Conservation (phyloP, 2,329 filamentous ascomycete species). For the Thelonectria blattea region DNA sequence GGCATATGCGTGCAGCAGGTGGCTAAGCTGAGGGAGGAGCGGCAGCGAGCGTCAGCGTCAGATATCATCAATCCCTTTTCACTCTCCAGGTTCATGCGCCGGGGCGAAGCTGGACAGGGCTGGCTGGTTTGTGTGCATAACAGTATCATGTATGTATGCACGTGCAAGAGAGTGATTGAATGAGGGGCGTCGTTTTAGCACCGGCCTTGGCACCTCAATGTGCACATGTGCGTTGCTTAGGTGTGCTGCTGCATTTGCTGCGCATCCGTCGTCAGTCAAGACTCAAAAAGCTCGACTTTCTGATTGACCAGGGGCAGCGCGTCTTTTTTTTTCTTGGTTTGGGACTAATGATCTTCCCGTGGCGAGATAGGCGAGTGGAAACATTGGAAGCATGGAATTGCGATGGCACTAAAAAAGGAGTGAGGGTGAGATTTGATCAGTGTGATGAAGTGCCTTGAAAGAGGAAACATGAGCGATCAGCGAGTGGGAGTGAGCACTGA, state of each 20-base stretch:
- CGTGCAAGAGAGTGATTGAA: constrained; percentile 7
- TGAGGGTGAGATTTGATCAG: background rate
- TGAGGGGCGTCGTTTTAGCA: background rate
- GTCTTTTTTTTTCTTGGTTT: constrained; percentile 23
- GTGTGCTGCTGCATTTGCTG: no score
- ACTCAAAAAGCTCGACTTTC: no score
- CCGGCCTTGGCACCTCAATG: background rate
- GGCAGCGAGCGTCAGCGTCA: background rate
- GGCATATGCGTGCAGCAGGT: constrained; percentile 2
- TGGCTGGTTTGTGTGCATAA: constrained; percentile 18
- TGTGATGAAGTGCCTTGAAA: no score
- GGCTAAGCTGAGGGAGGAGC: constrained; percentile 6
- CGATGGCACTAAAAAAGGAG: constrained; percentile 6
- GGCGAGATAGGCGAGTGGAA: constrained; percentile 37
- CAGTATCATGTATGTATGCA: constrained; percentile 7
- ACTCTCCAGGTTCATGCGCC: constrained; percentile 9
- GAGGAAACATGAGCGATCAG: background rate
- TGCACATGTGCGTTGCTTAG: background rate
- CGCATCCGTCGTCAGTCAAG: background rate
- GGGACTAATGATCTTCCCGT: constrained; percentile 36
- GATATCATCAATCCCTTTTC: constrained; percentile 4
- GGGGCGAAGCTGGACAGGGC: constrained; percentile 28
- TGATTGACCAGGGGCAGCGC: constrained; percentile 26
- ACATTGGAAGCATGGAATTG: constrained; percentile 17
- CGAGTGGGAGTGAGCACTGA: background rate